Evolutionary conservation across 1,284 basidiomycete genomes (phyloP).

Genomic region (Xerocomus cyaneibrunnescens): DNA sequence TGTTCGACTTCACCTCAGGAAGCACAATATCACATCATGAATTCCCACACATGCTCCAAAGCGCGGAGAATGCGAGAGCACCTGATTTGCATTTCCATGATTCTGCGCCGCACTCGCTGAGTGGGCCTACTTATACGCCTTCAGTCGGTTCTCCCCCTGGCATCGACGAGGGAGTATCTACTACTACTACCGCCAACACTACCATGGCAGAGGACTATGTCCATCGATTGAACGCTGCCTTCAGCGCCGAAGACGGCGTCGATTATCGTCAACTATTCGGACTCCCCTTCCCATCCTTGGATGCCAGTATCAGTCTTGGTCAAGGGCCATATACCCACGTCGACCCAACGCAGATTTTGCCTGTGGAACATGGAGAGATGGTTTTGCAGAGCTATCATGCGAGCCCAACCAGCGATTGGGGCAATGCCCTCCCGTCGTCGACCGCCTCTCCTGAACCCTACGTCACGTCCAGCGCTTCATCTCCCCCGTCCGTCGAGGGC

Average conservation of each 20-base stretch:
- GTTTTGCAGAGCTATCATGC: slow-evolving; percentile 58
- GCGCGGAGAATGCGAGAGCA: slow-evolving; percentile 27
- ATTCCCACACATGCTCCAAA: slow-evolving; percentile 36
- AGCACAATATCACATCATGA: slow-evolving; percentile 33
- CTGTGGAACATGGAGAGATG: slow-evolving; percentile 46
- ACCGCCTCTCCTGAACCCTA: slow-evolving; percentile 78
- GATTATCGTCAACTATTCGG: slow-evolving; percentile 65
- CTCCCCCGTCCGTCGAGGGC: slow-evolving; percentile 64
- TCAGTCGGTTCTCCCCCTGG: slow-evolving; percentile 39
- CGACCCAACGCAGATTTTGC: slow-evolving; percentile 82
- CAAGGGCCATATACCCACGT: slow-evolving; percentile 77
- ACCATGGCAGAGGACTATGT: slow-evolving; percentile 69
- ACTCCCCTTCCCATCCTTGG: slow-evolving; percentile 57
- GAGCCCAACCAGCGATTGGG: slow-evolving; percentile 82
- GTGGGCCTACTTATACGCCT: slow-evolving; percentile 41
- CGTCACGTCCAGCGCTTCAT: slow-evolving; percentile 62
- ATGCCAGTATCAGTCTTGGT: slow-evolving; percentile 38
- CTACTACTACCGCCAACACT: slow-evolving; percentile 60
- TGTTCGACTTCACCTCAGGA: slow-evolving; percentile 52
- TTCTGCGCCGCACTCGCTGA: slow-evolving; percentile 37
- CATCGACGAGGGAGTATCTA: slow-evolving; percentile 52
- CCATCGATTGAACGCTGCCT: slow-evolving; percentile 51
- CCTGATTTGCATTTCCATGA: slow-evolving; percentile 38
- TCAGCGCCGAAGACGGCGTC: slow-evolving; percentile 52
- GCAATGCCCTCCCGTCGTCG: slow-evolving; percentile 62